Evolutionary conservation across 2,329 filamentous ascomycete genomes (phyloP).

Genomic region (Diaporthe batatas): DNA sequence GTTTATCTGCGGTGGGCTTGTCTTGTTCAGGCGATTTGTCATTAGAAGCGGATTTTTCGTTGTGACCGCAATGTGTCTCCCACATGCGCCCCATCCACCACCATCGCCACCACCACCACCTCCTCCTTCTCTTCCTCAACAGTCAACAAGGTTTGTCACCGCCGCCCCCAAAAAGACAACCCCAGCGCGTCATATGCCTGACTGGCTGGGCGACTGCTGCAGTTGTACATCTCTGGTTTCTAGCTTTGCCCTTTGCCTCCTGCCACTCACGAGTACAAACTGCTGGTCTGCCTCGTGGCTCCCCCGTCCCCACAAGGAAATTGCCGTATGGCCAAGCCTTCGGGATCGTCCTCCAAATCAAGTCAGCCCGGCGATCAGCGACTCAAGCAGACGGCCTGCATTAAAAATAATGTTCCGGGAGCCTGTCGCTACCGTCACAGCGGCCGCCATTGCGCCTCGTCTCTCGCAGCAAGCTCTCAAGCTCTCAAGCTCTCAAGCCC

Average conservation of each 20-base stretch:
- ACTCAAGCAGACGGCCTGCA: slow-evolving; percentile 9
- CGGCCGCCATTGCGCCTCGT: background rate
- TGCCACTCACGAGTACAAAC: slow-evolving; percentile 1
- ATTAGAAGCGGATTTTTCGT: slow-evolving; percentile 2
- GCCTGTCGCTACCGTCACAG: slow-evolving; percentile 23
- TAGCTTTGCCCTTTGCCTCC: background rate
- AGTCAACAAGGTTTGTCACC: slow-evolving; percentile 28
- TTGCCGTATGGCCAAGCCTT: slow-evolving; percentile 33
- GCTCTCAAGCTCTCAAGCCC: background rate
- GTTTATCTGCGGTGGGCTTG: background rate
- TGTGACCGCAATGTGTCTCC: background rate
- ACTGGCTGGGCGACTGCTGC: slow-evolving; percentile 4
- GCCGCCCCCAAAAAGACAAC: slow-evolving; percentile 11
- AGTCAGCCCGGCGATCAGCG: slow-evolving; percentile 27
- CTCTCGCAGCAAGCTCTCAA: background rate
- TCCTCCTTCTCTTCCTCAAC: background rate
- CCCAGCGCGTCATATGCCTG: background rate
- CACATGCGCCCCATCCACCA: slow-evolving; percentile 8
- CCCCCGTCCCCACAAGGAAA: slow-evolving; percentile 31
- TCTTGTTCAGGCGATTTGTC: slow-evolving; percentile 7
- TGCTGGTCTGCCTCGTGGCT: slow-evolving; percentile 26
- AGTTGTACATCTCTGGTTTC: background rate
- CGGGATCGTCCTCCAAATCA: slow-evolving; percentile 32
- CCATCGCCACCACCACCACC: background rate
- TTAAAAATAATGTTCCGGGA: slow-evolving; percentile 30